Evolutionary conservation across 2,329 filamentous ascomycete species (phyloP).

Genomic region (Apiospora marii): DNA sequence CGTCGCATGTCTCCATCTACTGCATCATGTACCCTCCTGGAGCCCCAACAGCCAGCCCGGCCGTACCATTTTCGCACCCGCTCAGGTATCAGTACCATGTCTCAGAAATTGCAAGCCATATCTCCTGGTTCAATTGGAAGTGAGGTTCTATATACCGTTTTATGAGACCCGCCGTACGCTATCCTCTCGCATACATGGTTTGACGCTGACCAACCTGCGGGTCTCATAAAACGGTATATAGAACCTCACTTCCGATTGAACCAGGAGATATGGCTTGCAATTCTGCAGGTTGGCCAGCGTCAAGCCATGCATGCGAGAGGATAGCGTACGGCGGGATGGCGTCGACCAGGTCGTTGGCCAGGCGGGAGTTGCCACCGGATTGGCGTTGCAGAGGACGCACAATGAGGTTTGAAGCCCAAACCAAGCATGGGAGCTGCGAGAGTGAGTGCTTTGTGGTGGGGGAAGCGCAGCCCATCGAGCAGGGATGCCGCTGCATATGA

Average conservation of each 20-base stretch:
- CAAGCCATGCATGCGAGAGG: not conserved
- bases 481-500: not conserved
- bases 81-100: conserved; percentile 6
- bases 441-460: not conserved
- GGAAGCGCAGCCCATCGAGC: not conserved
- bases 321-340: not conserved
- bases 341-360: no score
- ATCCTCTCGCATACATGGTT: conserved; percentile 11
- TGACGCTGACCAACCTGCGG: not conserved
- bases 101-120: conserved; percentile 8
- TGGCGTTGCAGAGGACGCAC: not conserved
- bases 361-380: not conserved
- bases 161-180: conserved; percentile 3
- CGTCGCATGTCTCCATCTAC: conserved; percentile 12
- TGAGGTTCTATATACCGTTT: conserved; percentile 11
- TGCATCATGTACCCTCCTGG: not conserved
- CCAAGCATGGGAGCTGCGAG: conserved; percentile 1
- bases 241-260: conserved; percentile 14
- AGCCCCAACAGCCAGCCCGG: conserved; percentile 1
- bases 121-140: conserved; percentile 6
- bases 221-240: conserved; percentile 10
- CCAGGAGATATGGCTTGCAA: conserved; percentile 8
- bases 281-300: not conserved
- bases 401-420: conserved; percentile 4
- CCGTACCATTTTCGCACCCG: conserved; percentile 2